A percentile compares a stretch with the other conserved stretches of the same genome.
phyloP scores from a whole-genome alignment of 345 rosid species.

The Streptanthus diversifolius region DNA sequence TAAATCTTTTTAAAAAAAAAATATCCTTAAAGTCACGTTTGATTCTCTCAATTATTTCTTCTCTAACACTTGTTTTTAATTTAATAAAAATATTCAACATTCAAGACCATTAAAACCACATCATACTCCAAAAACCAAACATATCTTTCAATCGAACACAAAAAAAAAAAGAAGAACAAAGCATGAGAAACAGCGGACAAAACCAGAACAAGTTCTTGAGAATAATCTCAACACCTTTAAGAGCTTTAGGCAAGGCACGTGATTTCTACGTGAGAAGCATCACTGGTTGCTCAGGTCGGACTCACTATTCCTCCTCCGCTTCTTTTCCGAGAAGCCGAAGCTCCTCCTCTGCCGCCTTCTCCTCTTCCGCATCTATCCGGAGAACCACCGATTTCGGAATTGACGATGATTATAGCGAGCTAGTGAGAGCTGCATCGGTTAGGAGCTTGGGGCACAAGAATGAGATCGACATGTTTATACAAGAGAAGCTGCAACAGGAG shows the following conservation, averaged over 20 bases:
- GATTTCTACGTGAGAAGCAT: conserved; percentile 70
- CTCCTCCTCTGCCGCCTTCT: conserved; percentile 34
- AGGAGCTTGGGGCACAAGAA: conserved; percentile 51
- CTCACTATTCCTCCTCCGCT: conserved; percentile 24
- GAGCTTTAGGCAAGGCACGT: conserved; percentile 54
- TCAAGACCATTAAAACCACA: conserved; percentile 15
- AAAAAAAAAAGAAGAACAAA: neutral
- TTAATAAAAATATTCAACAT: neutral
- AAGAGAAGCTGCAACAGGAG: conserved; percentile 29
- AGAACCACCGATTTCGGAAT: conserved; percentile 28
- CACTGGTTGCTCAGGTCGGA: conserved; percentile 41
- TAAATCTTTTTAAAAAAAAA: too few relatives aligned
- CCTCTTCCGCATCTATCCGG: conserved; percentile 31
- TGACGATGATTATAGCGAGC: conserved; percentile 60
- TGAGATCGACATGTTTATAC: conserved; percentile 45
- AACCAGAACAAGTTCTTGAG: conserved; percentile 48
- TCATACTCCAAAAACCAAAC: conserved; percentile 16
- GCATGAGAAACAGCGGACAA: conserved; percentile 36
- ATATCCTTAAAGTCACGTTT: conserved; percentile 24
- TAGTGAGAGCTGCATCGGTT: conserved; percentile 59
- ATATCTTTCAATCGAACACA: neutral
- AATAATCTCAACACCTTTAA: conserved; percentile 42
- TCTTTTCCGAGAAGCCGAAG: conserved; percentile 61
- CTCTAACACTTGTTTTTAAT: neutral
- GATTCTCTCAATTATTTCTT: conserved; percentile 36